Percentiles rank a stretch among this genome's conserved stretches.
phyloP scores from a whole-genome alignment of 148 eudicot species.

The Fagopyrum tataricum region DNA sequence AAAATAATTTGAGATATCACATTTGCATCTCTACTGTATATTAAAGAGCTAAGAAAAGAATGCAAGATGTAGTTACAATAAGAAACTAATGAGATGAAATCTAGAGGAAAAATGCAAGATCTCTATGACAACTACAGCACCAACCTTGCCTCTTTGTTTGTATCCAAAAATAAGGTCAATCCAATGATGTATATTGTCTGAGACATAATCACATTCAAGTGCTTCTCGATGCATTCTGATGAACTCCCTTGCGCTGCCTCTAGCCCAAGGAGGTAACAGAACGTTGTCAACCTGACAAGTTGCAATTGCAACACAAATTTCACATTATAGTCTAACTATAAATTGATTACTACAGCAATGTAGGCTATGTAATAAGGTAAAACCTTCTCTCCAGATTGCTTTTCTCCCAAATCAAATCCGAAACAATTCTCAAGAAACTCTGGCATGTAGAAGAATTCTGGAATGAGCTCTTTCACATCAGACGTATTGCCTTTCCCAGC shows the following conservation, averaged over 20 bases:
- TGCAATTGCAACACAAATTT: background rate
- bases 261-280: constrained; percentile 91
- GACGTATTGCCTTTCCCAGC: constrained; percentile 98
- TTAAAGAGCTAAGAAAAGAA: background rate
- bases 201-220: constrained; percentile 88
- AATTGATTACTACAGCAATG: background rate
- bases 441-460: constrained; percentile 96
- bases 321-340: background rate
- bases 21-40: background rate
- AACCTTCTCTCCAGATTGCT: constrained; percentile 97
- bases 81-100: background rate
- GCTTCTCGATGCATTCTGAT: constrained; percentile 90
- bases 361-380: background rate
- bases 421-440: constrained; percentile 88
- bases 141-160: constrained; percentile 94
- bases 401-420: constrained; percentile 88
- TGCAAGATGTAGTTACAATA: background rate
- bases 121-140: constrained; percentile 14
- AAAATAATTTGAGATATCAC: no score
- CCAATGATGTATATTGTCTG: constrained; percentile 94
- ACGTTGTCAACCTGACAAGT: constrained; percentile 71
- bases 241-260: constrained; percentile 88
- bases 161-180: constrained; percentile 92
- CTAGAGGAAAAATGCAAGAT: background rate
- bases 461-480: constrained; percentile 96